These are phyloP conservation scores for Trichothecium sympodiale DNA, from an alignment of 2,329 filamentous ascomycete species.

Conservation along the genomic window DNA sequence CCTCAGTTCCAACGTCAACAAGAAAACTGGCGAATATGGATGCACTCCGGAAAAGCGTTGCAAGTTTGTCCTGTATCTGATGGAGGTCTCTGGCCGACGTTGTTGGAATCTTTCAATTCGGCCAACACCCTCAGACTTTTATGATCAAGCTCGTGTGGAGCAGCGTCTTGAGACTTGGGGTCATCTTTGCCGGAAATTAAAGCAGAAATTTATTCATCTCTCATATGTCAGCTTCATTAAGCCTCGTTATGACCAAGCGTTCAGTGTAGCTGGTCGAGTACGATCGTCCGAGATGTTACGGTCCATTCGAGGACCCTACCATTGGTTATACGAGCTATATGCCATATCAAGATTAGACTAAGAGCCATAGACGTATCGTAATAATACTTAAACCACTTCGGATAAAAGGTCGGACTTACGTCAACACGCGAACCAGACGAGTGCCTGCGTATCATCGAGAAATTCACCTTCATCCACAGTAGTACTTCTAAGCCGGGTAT, in stretches of 20 bases:
- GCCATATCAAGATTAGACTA: no score
- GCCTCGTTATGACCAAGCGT: constrained; percentile 33
- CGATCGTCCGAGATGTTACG: constrained; percentile 18
- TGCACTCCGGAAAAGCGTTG: constrained; percentile 36
- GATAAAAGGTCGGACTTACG: no score
- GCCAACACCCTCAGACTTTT: constrained; percentile 28
- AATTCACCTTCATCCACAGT: no score
- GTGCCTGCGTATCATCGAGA: no score
- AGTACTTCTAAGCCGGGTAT: no score
- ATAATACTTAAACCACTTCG: no score
- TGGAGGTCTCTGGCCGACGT: constrained; percentile 21
- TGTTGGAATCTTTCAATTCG: constrained; percentile 27
- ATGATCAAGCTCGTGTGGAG: constrained; percentile 27
- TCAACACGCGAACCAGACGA: no score
- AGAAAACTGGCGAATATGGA: constrained; percentile 38
- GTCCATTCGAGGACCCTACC: constrained; percentile 14
- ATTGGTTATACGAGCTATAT: constrained; percentile 25
- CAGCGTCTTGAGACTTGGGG: not conserved
- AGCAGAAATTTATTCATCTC: not conserved
- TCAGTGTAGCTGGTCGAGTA: constrained; percentile 19
- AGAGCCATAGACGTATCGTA: no score
- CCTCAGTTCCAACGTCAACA: constrained; percentile 24
- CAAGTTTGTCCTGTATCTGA: constrained; percentile 33
- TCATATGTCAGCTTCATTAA: constrained; percentile 24
- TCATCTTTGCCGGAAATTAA: not conserved